phyloP scores from a whole-genome alignment of 2,329 filamentous ascomycete genomes.

The Venturia nashicola region DNA sequence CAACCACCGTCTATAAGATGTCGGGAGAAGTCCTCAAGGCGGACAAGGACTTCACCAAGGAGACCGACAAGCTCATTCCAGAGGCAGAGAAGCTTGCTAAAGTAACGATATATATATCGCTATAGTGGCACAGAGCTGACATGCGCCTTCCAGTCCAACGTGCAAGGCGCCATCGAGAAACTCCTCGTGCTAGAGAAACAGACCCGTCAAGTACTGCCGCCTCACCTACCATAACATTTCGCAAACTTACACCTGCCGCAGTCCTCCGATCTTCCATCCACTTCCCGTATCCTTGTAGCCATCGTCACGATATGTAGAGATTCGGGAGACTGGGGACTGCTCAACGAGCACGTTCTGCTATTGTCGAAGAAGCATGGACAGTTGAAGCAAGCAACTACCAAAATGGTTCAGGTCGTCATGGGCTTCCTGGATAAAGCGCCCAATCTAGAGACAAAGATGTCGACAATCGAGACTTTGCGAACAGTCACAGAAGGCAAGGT shows the following conservation, averaged over 20 bases:
- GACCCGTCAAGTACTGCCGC: slow-evolving; percentile 65
- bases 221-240: slow-evolving; percentile 10
- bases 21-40: slow-evolving; percentile 71
- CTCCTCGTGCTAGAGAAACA: slow-evolving; percentile 88
- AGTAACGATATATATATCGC: slow-evolving; percentile 35
- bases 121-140: background rate
- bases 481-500: slow-evolving; percentile 97
- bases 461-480: slow-evolving; percentile 85
- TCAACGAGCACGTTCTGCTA: slow-evolving; percentile 92
- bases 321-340: slow-evolving; percentile 79
- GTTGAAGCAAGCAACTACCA: slow-evolving; percentile 96
- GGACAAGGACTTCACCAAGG: slow-evolving; percentile 98
- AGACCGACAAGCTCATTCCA: slow-evolving; percentile 81
- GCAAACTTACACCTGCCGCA: slow-evolving; percentile 25
- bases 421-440: slow-evolving; percentile 79
- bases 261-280: slow-evolving; percentile 93
- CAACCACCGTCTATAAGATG: slow-evolving; percentile 39
- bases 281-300: slow-evolving; percentile 72
- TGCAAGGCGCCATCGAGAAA: slow-evolving; percentile 86
- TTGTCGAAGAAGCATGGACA: slow-evolving; percentile 99
- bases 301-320: slow-evolving; percentile 94
- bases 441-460: slow-evolving; percentile 74
- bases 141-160: slow-evolving; percentile 46
- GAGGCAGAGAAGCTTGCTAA: slow-evolving; percentile 84
- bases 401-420: slow-evolving; percentile 98